phyloP scores from a whole-genome alignment of 164 flowering plant species.

The Berberis vulgaris region DNA sequence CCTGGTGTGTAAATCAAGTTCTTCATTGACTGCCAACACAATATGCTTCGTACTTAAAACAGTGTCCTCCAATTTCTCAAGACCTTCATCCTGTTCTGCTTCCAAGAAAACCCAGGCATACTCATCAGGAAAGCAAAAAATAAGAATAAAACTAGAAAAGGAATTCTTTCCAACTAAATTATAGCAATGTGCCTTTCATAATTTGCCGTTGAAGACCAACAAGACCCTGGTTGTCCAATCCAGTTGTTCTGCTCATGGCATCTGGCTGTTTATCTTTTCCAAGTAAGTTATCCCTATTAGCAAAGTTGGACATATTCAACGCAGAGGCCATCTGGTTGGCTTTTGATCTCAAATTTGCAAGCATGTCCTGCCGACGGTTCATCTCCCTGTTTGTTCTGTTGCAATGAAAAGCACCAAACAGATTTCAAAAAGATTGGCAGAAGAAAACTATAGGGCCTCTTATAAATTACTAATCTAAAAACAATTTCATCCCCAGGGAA shows the following conservation, averaged over 20 bases:
- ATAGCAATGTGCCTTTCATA: conserved; percentile 57
- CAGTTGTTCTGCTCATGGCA: conserved; percentile 47
- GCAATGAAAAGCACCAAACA: not conserved
- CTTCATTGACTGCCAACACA: conserved; percentile 85
- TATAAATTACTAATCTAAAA: too few relatives aligned
- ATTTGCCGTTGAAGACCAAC: conserved; percentile 77
- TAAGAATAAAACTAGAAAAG: not conserved
- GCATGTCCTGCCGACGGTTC: conserved; percentile 80
- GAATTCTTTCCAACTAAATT: not conserved
- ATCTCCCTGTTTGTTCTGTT: conserved; percentile 83
- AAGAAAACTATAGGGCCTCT: too few relatives aligned
- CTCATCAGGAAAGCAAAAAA: not conserved
- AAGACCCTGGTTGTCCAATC: conserved; percentile 74
- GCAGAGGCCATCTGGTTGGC: conserved; percentile 74
- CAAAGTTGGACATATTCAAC: conserved; percentile 79
- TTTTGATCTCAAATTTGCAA: conserved; percentile 65
- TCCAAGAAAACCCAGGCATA: not conserved
- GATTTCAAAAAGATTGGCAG: not conserved
- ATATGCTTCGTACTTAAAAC: conserved; percentile 81
- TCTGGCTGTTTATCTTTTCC: conserved; percentile 69
- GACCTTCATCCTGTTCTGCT: conserved; percentile 93
- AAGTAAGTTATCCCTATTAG: conserved; percentile 72
- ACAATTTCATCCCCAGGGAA: too few relatives aligned
- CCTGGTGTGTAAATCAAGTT: conserved; percentile 65
- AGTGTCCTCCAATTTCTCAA: conserved; percentile 73